phyloP scores from a whole-genome alignment of 768 basidiomycete genomes.

The Lentinula lateritia region DNA sequence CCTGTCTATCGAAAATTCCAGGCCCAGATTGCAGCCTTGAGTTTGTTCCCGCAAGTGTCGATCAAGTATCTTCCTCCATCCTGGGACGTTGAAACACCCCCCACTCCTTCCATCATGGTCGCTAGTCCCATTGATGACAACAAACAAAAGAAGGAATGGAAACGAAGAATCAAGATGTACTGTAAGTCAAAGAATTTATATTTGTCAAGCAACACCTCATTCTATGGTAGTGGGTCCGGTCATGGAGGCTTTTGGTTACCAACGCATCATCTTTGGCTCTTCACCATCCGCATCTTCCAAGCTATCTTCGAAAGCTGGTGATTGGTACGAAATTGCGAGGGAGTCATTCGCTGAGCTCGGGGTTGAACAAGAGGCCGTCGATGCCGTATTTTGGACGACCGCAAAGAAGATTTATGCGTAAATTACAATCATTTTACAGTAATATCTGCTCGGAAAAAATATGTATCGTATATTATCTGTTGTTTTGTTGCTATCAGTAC shows the following conservation, averaged over 20 bases:
- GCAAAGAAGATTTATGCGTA: slow-evolving; percentile 41
- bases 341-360: slow-evolving; percentile 77
- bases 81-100: slow-evolving; percentile 56
- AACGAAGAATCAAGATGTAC: slow-evolving; percentile 79
- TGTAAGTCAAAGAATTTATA: slow-evolving; percentile 41
- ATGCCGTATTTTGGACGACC: slow-evolving; percentile 62
- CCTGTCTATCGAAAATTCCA: slow-evolving; percentile 71
- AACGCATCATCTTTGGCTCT: slow-evolving; percentile 80
- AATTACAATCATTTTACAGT: not conserved
- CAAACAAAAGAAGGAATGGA: slow-evolving; percentile 60
- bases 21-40: slow-evolving; percentile 63
- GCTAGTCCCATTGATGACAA: slow-evolving; percentile 32
- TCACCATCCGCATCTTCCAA: slow-evolving; percentile 53
- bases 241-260: slow-evolving; percentile 80
- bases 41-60: slow-evolving; percentile 65
- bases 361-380: slow-evolving; percentile 70
- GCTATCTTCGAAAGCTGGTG: slow-evolving; percentile 44
- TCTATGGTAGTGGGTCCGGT: slow-evolving; percentile 62
- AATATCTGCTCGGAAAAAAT: no score
- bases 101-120: slow-evolving; percentile 41
- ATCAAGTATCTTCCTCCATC: slow-evolving; percentile 74
- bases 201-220: slow-evolving; percentile 6
- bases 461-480: not conserved
- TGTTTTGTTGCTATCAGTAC: not conserved
- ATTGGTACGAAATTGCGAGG: slow-evolving; percentile 80